Evolutionary conservation across 164 flowering plant genomes (phyloP).

Genomic region (Houttuynia cordata): DNA sequence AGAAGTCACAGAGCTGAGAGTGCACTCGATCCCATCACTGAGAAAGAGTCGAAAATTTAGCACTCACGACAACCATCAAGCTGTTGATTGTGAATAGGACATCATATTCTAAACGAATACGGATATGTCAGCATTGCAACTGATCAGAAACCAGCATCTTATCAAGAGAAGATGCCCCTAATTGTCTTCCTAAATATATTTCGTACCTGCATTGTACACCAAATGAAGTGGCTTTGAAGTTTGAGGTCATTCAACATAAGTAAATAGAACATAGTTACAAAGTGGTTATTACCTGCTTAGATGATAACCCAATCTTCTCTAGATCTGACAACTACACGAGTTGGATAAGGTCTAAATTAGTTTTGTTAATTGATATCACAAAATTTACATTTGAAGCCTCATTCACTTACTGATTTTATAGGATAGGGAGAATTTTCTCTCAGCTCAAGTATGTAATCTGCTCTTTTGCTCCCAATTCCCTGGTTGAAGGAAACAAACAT

Average conservation of each 20-base stretch:
- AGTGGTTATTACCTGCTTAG: constrained; percentile 56
- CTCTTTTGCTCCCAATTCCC: constrained; percentile 83
- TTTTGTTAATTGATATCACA: background rate
- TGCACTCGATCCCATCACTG: too few species aligned
- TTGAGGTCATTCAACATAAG: background rate
- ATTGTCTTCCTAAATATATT: constrained; percentile 54
- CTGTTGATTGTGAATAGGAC: background rate
- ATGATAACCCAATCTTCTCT: constrained; percentile 81
- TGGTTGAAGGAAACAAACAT: constrained; percentile 8
- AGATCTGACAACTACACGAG: constrained; percentile 59
- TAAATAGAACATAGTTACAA: background rate
- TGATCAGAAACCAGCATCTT: background rate
- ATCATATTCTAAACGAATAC: background rate
- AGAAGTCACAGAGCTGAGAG: too few species aligned
- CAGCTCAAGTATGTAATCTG: constrained; percentile 58
- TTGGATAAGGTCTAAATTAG: constrained; percentile 1
- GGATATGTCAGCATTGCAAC: background rate
- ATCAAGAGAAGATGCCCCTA: constrained; percentile 32
- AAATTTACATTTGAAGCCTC: background rate
- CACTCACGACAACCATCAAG: background rate
- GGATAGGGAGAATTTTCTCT: constrained; percentile 52
- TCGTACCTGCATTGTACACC: constrained; percentile 26
- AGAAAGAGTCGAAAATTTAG: too few species aligned
- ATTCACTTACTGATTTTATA: constrained; percentile 55
- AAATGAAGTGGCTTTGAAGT: background rate